These are phyloP conservation scores for Scleroderma citrinum DNA, from an alignment of 768 basidiomycete genomes.

Conservation along the genomic window DNA sequence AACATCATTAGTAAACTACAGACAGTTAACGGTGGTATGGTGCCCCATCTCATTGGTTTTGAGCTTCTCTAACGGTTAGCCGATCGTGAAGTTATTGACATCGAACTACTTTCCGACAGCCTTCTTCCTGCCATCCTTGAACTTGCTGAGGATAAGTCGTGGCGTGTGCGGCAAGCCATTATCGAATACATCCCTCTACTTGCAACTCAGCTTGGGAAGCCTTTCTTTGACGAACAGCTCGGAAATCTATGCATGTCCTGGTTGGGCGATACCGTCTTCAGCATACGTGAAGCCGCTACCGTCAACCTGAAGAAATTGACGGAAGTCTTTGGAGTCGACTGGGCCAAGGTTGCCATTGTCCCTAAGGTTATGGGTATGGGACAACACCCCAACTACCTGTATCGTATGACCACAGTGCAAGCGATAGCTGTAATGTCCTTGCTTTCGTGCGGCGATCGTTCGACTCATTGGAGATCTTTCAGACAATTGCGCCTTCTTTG, in stretches of 20 bases:
- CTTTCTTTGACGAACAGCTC: slow-evolving; percentile 97
- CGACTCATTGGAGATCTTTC: slow-evolving; percentile 7
- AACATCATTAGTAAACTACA: slow-evolving; percentile 99
- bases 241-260: slow-evolving; percentile 98
- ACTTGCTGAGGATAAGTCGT: slow-evolving; percentile 98
- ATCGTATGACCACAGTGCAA: slow-evolving; percentile 98
- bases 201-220: slow-evolving; percentile 93
- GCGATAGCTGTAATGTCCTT: slow-evolving; percentile 78
- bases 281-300: slow-evolving; percentile 97
- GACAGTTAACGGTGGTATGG: slow-evolving; percentile 83
- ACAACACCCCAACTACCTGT: slow-evolving; percentile 92
- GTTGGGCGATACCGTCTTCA: slow-evolving; percentile 97
- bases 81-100: slow-evolving; percentile 78
- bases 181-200: slow-evolving; percentile 99
- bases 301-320: slow-evolving; percentile 95
- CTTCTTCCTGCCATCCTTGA: slow-evolving; percentile 97
- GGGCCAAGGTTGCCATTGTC: slow-evolving; percentile 90
- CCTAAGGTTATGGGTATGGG: slow-evolving; percentile 98
- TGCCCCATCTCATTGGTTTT: background rate
- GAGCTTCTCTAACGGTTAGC: background rate
- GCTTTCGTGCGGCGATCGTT: background rate
- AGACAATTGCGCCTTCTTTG: slow-evolving; percentile 95
- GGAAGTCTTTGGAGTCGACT: slow-evolving; percentile 97
- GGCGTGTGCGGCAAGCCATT: slow-evolving; percentile 99
- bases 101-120: slow-evolving; percentile 89